Evolutionary conservation across 1,284 basidiomycete species (phyloP).

Genomic region (Termitomyces sp.): DNA sequence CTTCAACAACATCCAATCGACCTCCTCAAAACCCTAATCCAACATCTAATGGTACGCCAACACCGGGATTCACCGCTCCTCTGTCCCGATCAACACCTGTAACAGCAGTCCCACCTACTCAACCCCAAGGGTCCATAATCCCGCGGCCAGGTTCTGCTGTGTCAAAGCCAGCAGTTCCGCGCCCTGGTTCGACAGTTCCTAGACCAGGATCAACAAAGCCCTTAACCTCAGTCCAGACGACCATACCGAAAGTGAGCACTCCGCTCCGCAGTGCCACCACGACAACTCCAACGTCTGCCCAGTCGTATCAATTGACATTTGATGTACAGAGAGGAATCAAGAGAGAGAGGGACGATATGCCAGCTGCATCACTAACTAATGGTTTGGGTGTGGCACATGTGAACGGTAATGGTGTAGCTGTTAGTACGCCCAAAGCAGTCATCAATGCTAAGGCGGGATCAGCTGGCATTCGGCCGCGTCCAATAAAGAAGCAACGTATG

Average conservation of each 20-base stretch:
- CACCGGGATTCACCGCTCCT: slow-evolving; percentile 15
- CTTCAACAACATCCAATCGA: slow-evolving; percentile 24
- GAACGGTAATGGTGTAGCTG: slow-evolving; percentile 10
- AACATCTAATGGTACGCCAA: slow-evolving; percentile 20
- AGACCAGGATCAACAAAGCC: slow-evolving; percentile 24
- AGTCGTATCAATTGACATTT: slow-evolving; percentile 18
- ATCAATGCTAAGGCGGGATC: slow-evolving; percentile 51
- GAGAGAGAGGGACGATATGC: slow-evolving; percentile 39
- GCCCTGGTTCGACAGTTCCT: slow-evolving; percentile 28
- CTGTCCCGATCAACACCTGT: slow-evolving; percentile 9
- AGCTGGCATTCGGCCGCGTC: slow-evolving; percentile 55
- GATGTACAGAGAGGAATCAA: slow-evolving; percentile 44
- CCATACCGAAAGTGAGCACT: slow-evolving; percentile 19
- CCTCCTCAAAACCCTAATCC: slow-evolving; percentile 12
- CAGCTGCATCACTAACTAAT: slow-evolving; percentile 21
- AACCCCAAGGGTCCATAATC: slow-evolving; percentile 12
- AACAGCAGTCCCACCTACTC: slow-evolving; percentile 3
- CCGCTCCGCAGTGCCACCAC: slow-evolving; percentile 24
- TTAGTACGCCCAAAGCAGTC: slow-evolving; percentile 24
- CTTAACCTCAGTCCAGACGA: slow-evolving; percentile 15
- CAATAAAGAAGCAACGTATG: slow-evolving; percentile 72
- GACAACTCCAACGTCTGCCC: slow-evolving; percentile 24
- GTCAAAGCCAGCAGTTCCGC: slow-evolving; percentile 18
- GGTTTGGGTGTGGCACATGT: slow-evolving; percentile 23
- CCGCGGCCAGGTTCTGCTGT: slow-evolving; percentile 12